Conservation (phyloP, 257 asterid species). For the Salvia rosmarinus region DNA sequence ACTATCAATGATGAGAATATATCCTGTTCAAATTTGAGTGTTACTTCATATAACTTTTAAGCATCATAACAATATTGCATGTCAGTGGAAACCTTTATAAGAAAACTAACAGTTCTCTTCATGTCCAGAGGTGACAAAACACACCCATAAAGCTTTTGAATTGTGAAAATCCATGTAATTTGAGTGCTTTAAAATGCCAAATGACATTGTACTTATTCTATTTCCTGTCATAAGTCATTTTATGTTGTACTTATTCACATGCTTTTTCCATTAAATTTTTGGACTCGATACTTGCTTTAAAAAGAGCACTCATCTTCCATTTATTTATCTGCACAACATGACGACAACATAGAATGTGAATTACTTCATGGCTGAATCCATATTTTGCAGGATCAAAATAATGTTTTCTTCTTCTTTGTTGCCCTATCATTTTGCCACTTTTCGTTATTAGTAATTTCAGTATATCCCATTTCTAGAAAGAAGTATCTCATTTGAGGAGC, state of each 20-base stretch:
- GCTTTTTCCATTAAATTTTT: neutral
- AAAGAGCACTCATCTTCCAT: neutral
- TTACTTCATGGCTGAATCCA: too few species aligned
- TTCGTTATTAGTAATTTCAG: conserved; percentile 21
- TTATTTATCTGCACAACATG: neutral
- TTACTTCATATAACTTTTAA: too few species aligned
- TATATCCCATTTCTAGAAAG: conserved; percentile 57
- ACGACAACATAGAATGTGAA: neutral
- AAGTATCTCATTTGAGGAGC: conserved; percentile 57
- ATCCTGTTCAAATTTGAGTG: too few species aligned
- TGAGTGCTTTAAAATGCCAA: neutral
- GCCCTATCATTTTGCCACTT: too few species aligned
- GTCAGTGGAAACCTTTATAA: too few species aligned
- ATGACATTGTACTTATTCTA: neutral
- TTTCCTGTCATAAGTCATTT: neutral
- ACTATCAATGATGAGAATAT: too few species aligned
- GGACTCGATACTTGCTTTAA: too few species aligned
- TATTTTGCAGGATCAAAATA: neutral
- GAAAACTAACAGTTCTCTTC: neutral
- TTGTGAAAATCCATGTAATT: neutral
- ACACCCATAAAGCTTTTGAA: neutral
- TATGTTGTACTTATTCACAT: neutral
- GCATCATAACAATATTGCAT: too few species aligned
- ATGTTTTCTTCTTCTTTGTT: conserved; percentile 24
- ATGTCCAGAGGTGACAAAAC: neutral